A percentile compares a stretch with the other conserved stretches of the same genome.
Evolutionary conservation across 345 rosid species (phyloP).

Genomic region (Kandelia obovata): DNA sequence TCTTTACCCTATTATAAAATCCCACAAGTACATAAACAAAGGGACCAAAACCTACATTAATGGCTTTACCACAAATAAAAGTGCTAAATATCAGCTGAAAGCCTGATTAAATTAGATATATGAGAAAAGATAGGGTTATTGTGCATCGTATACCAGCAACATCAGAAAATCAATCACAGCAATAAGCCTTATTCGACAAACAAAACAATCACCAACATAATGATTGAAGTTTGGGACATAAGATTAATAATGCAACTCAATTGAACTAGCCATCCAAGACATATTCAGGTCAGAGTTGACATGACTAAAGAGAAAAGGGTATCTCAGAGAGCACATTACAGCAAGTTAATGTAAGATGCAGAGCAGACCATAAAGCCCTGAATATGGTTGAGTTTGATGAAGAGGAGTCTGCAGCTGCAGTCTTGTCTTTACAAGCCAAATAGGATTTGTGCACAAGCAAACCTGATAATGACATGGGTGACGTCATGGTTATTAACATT

Average conservation of each 20-base stretch:
- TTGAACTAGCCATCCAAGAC: constrained; percentile 5
- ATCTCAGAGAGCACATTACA: constrained; percentile 27
- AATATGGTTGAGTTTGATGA: constrained; percentile 67
- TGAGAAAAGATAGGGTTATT: constrained; percentile 2
- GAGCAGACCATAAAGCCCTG: constrained; percentile 76
- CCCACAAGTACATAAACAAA: background rate
- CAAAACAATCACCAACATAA: background rate
- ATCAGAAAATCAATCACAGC: background rate
- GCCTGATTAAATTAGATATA: background rate
- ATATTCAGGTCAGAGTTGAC: constrained; percentile 16
- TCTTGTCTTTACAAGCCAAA: constrained; percentile 96
- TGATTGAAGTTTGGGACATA: constrained; percentile 4
- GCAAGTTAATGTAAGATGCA: constrained; percentile 33
- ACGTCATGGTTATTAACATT: background rate
- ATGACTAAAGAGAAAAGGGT: constrained; percentile 24
- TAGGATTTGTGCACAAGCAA: constrained; percentile 81
- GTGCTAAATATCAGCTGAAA: background rate
- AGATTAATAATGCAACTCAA: constrained; percentile 12
- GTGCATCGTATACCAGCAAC: background rate
- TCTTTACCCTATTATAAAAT: background rate
- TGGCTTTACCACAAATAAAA: background rate
- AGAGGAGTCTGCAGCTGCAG: constrained; percentile 89
- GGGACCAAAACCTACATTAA: background rate
- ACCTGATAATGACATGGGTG: constrained; percentile 45
- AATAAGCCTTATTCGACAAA: background rate